These are phyloP conservation scores for Dissophora ornata DNA, from an alignment of 192 early-diverging fungal genomes.

Conservation along the genomic window DNA sequence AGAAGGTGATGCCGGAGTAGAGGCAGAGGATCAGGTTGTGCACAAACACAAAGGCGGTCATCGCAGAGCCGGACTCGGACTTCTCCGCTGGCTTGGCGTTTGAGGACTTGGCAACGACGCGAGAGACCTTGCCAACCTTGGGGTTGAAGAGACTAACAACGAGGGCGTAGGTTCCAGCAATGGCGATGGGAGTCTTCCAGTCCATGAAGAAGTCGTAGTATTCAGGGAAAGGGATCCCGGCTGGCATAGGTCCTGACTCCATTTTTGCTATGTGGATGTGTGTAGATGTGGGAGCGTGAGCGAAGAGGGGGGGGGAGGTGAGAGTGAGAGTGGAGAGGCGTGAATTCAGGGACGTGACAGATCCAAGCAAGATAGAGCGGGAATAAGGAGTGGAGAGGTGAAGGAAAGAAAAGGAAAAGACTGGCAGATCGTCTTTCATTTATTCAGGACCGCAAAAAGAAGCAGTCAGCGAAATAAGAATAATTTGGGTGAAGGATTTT, in stretches of 20 bases:
- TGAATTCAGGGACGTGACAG: background rate
- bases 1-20: constrained; percentile 80
- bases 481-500: background rate
- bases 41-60: constrained; percentile 80
- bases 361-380: constrained; percentile 1
- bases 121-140: constrained; percentile 61
- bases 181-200: constrained; percentile 72
- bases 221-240: constrained; percentile 72
- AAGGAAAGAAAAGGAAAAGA: background rate
- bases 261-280: constrained; percentile 11
- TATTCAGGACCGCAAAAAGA: background rate
- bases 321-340: background rate
- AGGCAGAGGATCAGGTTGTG: constrained; percentile 80
- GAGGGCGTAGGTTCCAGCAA: constrained; percentile 65
- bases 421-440: background rate
- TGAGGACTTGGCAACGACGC: constrained; percentile 64
- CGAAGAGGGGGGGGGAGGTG: background rate
- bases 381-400: background rate
- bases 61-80: constrained; percentile 55
- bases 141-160: constrained; percentile 62
- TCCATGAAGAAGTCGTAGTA: constrained; percentile 79
- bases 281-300: background rate
- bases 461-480: background rate
- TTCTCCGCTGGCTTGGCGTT: constrained; percentile 53
- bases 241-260: constrained; percentile 52